phyloP scores from a whole-genome alignment of 768 basidiomycete genomes.

The Agrocybe pediades region DNA sequence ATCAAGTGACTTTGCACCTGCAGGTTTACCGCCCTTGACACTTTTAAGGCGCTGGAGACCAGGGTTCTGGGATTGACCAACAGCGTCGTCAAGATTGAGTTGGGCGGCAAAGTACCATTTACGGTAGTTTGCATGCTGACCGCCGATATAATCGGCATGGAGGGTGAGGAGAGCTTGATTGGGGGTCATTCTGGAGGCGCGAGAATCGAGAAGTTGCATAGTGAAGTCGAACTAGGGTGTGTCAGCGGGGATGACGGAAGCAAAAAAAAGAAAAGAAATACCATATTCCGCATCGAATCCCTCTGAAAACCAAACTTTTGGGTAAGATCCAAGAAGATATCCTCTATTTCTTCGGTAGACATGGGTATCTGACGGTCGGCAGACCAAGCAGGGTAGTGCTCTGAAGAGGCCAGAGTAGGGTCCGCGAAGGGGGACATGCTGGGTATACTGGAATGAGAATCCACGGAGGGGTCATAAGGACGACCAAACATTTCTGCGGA shows the following conservation, averaged over 20 bases:
- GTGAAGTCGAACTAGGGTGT: conserved; percentile 84
- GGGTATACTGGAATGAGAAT: conserved; percentile 61
- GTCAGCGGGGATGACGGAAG: conserved; percentile 4
- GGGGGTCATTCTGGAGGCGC: conserved; percentile 97
- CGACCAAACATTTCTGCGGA: conserved; percentile 37
- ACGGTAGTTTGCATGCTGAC: conserved; percentile 97
- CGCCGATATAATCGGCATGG: conserved; percentile 99
- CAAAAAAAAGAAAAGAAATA: conserved; percentile 25
- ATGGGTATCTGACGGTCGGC: conserved; percentile 92
- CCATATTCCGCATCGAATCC: conserved; percentile 96
- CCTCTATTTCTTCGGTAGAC: conserved; percentile 97
- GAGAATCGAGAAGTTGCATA: conserved; percentile 97
- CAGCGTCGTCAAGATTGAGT: conserved; percentile 98
- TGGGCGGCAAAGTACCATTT: conserved; percentile 99
- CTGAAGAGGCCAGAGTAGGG: conserved; percentile 48
- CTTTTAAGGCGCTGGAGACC: conserved; percentile 88
- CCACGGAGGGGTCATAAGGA: conserved; percentile 58
- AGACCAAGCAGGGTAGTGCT: conserved; percentile 95
- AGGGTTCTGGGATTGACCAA: conserved; percentile 92
- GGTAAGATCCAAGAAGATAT: conserved; percentile 96
- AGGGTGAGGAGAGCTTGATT: conserved; percentile 94
- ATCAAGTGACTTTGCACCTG: conserved; percentile 79
- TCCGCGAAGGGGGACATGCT: conserved; percentile 63
- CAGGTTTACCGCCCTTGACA: conserved; percentile 62
- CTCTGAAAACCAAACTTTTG: conserved; percentile 99